These are phyloP conservation scores for Leccinum broughii DNA, from an alignment of 768 basidiomycete species.

Conservation along the genomic window DNA sequence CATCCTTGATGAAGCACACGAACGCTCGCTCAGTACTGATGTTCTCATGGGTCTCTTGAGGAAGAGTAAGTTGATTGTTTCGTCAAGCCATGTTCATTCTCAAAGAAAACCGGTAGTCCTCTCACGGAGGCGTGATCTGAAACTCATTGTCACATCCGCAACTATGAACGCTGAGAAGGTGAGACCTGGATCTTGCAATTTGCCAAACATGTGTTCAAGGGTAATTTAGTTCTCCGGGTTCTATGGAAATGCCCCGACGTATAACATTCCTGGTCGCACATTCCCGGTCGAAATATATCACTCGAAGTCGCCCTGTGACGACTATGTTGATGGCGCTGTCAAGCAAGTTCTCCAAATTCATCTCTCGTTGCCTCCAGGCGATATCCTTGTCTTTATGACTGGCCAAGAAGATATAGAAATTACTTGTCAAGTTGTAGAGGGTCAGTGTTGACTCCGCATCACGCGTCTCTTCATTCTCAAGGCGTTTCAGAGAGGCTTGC, in stretches of 20 bases:
- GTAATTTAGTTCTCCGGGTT: slow-evolving; percentile 85
- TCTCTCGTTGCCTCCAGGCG: slow-evolving; percentile 87
- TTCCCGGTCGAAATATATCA: slow-evolving; percentile 98
- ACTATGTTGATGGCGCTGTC: slow-evolving; percentile 97
- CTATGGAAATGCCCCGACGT: slow-evolving; percentile 93
- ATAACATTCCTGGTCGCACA: slow-evolving; percentile 91
- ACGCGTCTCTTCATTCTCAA: neutral
- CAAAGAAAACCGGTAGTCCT: slow-evolving; percentile 50
- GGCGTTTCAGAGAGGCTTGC: slow-evolving; percentile 72
- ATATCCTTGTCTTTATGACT: slow-evolving; percentile 99
- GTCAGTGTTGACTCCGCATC: slow-evolving; percentile 41
- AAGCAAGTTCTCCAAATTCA: slow-evolving; percentile 98
- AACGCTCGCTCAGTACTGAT: slow-evolving; percentile 95
- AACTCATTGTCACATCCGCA: slow-evolving; percentile 96
- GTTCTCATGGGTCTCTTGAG: slow-evolving; percentile 95
- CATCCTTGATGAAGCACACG: slow-evolving; percentile 99
- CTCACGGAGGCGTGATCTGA: slow-evolving; percentile 88
- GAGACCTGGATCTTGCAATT: slow-evolving; percentile 6
- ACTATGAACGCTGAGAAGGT: slow-evolving; percentile 99
- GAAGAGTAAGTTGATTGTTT: slow-evolving; percentile 66
- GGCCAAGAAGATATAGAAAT: slow-evolving; percentile 99
- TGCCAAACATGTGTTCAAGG: neutral
- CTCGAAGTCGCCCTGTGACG: slow-evolving; percentile 96
- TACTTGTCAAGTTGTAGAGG: slow-evolving; percentile 91
- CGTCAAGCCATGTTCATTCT: neutral